Percentiles rank a stretch among this genome's conserved stretches.
These are phyloP conservation scores for Salix viminalis DNA, from an alignment of 345 rosid species.

Conservation along the genomic window DNA sequence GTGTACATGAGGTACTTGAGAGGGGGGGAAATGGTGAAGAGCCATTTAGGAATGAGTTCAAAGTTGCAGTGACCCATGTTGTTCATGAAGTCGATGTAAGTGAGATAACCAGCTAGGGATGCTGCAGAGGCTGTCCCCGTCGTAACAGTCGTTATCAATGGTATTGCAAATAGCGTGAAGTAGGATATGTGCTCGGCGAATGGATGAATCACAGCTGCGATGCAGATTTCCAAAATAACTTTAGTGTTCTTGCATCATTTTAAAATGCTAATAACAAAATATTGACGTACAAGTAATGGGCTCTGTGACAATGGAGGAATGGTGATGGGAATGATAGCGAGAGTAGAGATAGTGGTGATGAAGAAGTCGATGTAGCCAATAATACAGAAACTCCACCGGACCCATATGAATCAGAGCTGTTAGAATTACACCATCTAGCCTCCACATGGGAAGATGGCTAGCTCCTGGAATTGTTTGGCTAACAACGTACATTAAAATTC, in stretches of 20 bases:
- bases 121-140: conserved; percentile 33
- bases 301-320: conserved; percentile 77
- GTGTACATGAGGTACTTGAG: conserved; percentile 76
- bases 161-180: conserved; percentile 45
- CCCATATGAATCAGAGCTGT: conserved; percentile 53
- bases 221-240: no score
- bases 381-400: conserved; percentile 75
- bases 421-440: conserved; percentile 48
- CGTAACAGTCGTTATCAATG: conserved; percentile 21
- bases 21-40: conserved; percentile 58
- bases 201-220: conserved; percentile 80
- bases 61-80: conserved; percentile 89
- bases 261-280: no score
- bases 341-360: conserved; percentile 84
- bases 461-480: conserved; percentile 14
- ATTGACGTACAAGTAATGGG: conserved; percentile 76
- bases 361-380: conserved; percentile 73
- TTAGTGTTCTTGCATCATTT: no score
- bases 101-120: conserved; percentile 25
- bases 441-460: conserved; percentile 54
- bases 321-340: conserved; percentile 92
- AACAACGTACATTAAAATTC: conserved; percentile 38
- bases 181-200: conserved; percentile 64
- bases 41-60: conserved; percentile 53
- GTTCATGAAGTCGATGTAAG: conserved; percentile 68